Evolutionary conservation across 2,329 filamentous ascomycete genomes (phyloP).

Genomic region (Hypoxylon sp.): DNA sequence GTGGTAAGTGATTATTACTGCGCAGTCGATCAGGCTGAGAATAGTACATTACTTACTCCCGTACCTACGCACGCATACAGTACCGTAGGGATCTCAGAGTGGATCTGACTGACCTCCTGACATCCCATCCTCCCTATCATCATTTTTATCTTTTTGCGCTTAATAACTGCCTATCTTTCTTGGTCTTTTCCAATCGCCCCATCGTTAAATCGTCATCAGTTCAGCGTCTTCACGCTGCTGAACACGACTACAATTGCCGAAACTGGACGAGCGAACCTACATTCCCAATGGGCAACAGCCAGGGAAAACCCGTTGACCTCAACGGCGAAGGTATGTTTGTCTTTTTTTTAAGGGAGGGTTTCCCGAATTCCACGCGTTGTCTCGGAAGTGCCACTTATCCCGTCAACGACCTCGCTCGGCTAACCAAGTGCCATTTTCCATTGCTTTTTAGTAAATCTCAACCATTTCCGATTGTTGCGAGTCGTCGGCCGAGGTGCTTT

Average conservation of each 20-base stretch:
- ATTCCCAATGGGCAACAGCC: constrained; percentile 86
- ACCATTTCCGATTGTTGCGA: constrained; percentile 94
- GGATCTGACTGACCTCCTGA: constrained; percentile 46
- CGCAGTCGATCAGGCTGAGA: constrained; percentile 31
- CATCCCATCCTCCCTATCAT: constrained; percentile 42
- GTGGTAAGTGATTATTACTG: constrained; percentile 11
- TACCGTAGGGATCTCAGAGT: constrained; percentile 38
- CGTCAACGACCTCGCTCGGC: constrained; percentile 18
- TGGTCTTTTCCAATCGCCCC: constrained; percentile 33
- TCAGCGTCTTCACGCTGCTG: constrained; percentile 30
- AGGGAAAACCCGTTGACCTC: constrained; percentile 92
- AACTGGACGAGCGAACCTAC: constrained; percentile 30
- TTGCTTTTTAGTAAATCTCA: constrained; percentile 82
- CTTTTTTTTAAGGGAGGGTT: constrained; percentile 4
- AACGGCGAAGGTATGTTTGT: constrained; percentile 86
- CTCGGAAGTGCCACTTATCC: constrained; percentile 40
- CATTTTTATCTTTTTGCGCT: constrained; percentile 42
- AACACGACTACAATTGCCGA: constrained; percentile 27
- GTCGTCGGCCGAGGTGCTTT: constrained; percentile 98
- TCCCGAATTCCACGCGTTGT: constrained; percentile 24
- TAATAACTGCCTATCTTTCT: constrained; percentile 37
- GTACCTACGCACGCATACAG: constrained; percentile 14
- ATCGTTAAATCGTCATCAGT: constrained; percentile 28
- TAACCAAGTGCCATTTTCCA: constrained; percentile 47
- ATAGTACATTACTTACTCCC: constrained; percentile 19